phyloP scores from a whole-genome alignment of 2,329 filamentous ascomycete species.

The Sclerotinia subarctica region DNA sequence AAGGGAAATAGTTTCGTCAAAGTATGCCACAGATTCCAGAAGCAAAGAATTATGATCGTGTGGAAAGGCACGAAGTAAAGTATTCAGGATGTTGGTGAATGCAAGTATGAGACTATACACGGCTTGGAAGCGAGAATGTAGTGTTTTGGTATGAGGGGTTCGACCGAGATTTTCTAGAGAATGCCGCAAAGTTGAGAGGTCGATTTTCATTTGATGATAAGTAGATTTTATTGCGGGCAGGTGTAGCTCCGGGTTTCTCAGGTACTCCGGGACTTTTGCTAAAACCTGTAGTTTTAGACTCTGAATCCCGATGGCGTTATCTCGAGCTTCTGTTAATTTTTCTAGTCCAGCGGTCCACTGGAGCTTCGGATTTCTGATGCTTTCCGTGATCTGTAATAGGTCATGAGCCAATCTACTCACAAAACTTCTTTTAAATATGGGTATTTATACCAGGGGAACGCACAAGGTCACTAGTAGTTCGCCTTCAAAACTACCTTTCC shows the following conservation, averaged over 20 bases:
- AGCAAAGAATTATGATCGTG: background rate
- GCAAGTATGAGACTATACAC: background rate
- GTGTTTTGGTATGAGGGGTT: background rate
- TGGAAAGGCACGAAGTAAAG: background rate
- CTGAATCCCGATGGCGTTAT: background rate
- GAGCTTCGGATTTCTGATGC: background rate
- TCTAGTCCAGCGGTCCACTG: background rate
- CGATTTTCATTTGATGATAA: background rate
- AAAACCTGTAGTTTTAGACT: background rate
- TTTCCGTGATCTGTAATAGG: background rate
- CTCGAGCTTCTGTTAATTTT: conserved; percentile 9
- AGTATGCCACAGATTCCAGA: background rate
- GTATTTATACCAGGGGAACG: background rate
- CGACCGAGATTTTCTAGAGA: background rate
- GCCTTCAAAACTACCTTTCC: background rate
- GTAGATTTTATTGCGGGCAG: background rate
- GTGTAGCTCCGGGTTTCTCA: background rate
- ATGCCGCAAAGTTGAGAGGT: background rate
- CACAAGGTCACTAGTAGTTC: background rate
- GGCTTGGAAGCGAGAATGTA: background rate
- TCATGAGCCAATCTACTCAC: background rate
- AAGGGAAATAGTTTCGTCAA: background rate
- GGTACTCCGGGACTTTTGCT: background rate
- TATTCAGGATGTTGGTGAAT: background rate
- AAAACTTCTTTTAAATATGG: accelerated